Evolutionary conservation across 345 rosid species (phyloP).

Genomic region (sweet orange (Citrus sinensis)): DVS_A1.0 CM039164.1:26486001-26486500

Average conservation of each 20-base stretch:
- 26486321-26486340: constrained; percentile 41
- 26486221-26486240: constrained; percentile 30
- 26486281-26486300: constrained; percentile 50
- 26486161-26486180: constrained; percentile 80
- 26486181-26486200: constrained; percentile 47
- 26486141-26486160: constrained; percentile 80
- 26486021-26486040: neutral
- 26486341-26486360: constrained; percentile 28
- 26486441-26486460: constrained; percentile 58
- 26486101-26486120: constrained; percentile 51
- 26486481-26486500: neutral
- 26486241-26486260: constrained; percentile 11
- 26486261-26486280: constrained; percentile 55
- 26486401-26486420: constrained; percentile 22
- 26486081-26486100: neutral
- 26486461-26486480: neutral
- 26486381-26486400: constrained; percentile 54
- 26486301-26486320: constrained; percentile 67
- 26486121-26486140: constrained; percentile 90
- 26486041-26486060: neutral
- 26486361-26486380: constrained; percentile 30
- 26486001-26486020: neutral
- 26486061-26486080: neutral
- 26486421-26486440: constrained; percentile 54
- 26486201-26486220: constrained; percentile 32